phyloP scores from a whole-genome alignment of 2,329 filamentous ascomycete species.

The Ophiostoma ips region DNA sequence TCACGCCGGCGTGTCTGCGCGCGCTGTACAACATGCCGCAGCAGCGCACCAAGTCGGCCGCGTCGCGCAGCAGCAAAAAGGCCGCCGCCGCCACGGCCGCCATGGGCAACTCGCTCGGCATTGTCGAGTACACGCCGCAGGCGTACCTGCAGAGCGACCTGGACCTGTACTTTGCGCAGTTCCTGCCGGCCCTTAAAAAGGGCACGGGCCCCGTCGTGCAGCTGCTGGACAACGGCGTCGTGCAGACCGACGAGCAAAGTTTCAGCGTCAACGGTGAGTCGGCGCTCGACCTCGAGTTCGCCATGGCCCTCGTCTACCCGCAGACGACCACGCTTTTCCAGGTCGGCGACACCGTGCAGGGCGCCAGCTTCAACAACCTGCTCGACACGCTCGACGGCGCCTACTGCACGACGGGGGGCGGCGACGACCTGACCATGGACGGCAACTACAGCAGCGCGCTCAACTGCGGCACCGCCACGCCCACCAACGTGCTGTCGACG shows the following conservation, averaged over 20 bases:
- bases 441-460: conserved; percentile 20
- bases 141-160: conserved; percentile 37
- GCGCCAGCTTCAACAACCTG: conserved; percentile 18
- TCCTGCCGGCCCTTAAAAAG: conserved; percentile 24
- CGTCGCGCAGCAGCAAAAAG: too few species aligned
- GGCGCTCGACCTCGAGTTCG: conserved; percentile 24
- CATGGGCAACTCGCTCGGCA: conserved; percentile 34
- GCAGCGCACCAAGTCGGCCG: too few species aligned
- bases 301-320: conserved; percentile 33
- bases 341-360: conserved; percentile 25
- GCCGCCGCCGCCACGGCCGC: conserved; percentile 19
- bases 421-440: conserved; percentile 25
- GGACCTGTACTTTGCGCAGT: conserved; percentile 33
- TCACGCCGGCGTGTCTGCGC: conserved; percentile 42
- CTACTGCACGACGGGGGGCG: conserved; percentile 29
- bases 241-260: conserved; percentile 23
- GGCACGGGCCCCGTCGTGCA: conserved; percentile 25
- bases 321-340: conserved; percentile 37
- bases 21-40: conserved; percentile 31
- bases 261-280: conserved; percentile 26
- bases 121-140: conserved; percentile 41
- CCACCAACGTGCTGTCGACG: conserved; percentile 42
- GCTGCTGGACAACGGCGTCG: conserved; percentile 22
- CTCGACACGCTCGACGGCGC: conserved; percentile 31
- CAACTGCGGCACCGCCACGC: conserved; percentile 25